Base-by-base conservation (phyloP, 768 basidiomycete species). In the Porphyrellus cyaneotinctus region DNA sequence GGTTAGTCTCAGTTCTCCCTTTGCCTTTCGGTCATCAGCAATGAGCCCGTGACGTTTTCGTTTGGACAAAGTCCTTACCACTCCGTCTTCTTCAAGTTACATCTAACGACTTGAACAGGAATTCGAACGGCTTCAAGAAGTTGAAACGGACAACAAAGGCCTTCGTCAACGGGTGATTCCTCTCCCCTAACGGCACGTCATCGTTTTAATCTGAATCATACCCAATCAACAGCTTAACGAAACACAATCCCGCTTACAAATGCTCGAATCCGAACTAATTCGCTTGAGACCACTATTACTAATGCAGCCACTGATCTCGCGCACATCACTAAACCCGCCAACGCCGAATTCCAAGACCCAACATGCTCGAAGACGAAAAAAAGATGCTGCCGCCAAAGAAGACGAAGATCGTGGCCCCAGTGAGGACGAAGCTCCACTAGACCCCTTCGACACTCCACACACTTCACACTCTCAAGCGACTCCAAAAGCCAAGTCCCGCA, bases 261-360 rank as follows among this genome's bases (percentile, higher is more conserved):
- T 72, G 2, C 75, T 91, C 0, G 88, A 90, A 69, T 61, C 75
- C 12, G 88, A 91, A 63, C 72, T 90, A 9, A 66, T 72, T 3
- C 80, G 81, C 55, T 75, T 91, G 30, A 81, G 82, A 43, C 88
- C 88, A 0, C 67, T 88, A 32, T 74, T 91, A 41, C 70, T 88
- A 14, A 81, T 88, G 77, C 81, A 84, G 43, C 80, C 84, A 18
- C 72, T 69, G 20, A 58, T 72, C 36, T 56, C 69, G 36, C 54
- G 47, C 54, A 39, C 61, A 23, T 53, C 59, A 1, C 35, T 61
- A 18, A 47, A 49, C 35, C 57, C 58, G 53, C 61, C 59, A 5
- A 70, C 60, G 1, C 56, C 61, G 2, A 68, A 62, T 47, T 42
- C 58, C 18, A 69, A 56, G 43, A 39, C 28, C n/a, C 65, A 52